Evolutionary conservation across 371 early-diverging fungal species (phyloP).

Genomic region (Rhizopus delemar): DNA sequence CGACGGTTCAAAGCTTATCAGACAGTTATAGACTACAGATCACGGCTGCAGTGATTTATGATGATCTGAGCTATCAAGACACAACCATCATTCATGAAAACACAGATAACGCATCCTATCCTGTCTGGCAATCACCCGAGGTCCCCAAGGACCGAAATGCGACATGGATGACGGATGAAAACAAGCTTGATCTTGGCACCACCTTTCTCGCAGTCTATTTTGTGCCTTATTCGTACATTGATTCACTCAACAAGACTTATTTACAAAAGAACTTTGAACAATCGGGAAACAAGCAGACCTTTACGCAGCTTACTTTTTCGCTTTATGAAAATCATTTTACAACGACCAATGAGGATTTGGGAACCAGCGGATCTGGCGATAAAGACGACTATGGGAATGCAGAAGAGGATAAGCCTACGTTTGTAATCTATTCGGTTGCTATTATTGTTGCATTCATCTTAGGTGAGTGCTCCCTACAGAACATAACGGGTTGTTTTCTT

Average conservation of each 20-base stretch:
- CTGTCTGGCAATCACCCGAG: slow-evolving; percentile 15
- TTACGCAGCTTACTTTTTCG: slow-evolving; percentile 18
- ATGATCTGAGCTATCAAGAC: slow-evolving; percentile 25
- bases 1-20: slow-evolving; percentile 24
- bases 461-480: background rate
- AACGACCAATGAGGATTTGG: background rate
- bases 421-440: slow-evolving; percentile 17
- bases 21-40: slow-evolving; percentile 22
- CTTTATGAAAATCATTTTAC: slow-evolving; percentile 21
- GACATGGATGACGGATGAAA: slow-evolving; percentile 35
- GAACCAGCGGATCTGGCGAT: slow-evolving; percentile 6
- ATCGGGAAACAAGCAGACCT: slow-evolving; percentile 7
- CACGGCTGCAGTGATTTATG: slow-evolving; percentile 34
- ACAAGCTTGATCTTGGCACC: slow-evolving; percentile 21
- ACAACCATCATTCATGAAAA: slow-evolving; percentile 7
- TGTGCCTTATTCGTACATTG: slow-evolving; percentile 26
- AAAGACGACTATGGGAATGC: background rate
- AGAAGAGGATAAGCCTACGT: slow-evolving; percentile 9
- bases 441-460: slow-evolving; percentile 8
- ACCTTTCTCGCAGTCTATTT: slow-evolving; percentile 36
- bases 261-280: slow-evolving; percentile 10
- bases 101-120: slow-evolving; percentile 23
- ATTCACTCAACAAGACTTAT: slow-evolving; percentile 14
- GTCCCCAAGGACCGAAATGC: slow-evolving; percentile 33
- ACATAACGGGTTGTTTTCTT: background rate